Conservation (phyloP, 129 eudicot genomes). For the Helianthus tuberosus region DNA sequence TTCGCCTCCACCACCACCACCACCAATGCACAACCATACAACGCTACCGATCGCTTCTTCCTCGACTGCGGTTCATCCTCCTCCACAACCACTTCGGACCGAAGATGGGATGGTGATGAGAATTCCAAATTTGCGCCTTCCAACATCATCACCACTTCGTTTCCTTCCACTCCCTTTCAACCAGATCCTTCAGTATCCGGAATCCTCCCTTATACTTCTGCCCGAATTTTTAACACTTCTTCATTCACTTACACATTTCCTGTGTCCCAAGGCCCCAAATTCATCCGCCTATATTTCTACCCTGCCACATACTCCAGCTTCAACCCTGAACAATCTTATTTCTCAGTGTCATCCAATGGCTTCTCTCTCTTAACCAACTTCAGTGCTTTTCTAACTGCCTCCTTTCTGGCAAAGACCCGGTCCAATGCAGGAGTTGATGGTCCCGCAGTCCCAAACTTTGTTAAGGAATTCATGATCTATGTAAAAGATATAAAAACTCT, state of each 20-base stretch:
- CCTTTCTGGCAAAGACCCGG: neutral
- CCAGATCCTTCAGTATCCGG: constrained; percentile 8
- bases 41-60: constrained; percentile 29
- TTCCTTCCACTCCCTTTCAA: neutral
- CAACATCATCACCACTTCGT: constrained; percentile 12
- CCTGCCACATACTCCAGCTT: too few relatives aligned
- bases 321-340: too few relatives aligned
- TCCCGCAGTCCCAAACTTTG: constrained; percentile 9
- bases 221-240: constrained; percentile 38
- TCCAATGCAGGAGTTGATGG: neutral
- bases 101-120: constrained; percentile 39
- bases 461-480: constrained; percentile 43
- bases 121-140: constrained; percentile 19
- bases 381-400: constrained; percentile 30
- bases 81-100: neutral
- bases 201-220: too few relatives aligned
- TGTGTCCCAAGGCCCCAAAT: constrained; percentile 42
- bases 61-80: constrained; percentile 34
- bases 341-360: constrained; percentile 41
- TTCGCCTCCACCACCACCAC: neutral
- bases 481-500: constrained; percentile 27
- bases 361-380: constrained; percentile 50
- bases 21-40: constrained; percentile 30
- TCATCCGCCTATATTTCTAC: constrained; percentile 67
- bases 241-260: constrained; percentile 46